A percentile compares a stretch with the other conserved stretches of the same genome.
phyloP scores from a whole-genome alignment of 371 early-diverging fungal species.

The Mucor piriformis region DNA sequence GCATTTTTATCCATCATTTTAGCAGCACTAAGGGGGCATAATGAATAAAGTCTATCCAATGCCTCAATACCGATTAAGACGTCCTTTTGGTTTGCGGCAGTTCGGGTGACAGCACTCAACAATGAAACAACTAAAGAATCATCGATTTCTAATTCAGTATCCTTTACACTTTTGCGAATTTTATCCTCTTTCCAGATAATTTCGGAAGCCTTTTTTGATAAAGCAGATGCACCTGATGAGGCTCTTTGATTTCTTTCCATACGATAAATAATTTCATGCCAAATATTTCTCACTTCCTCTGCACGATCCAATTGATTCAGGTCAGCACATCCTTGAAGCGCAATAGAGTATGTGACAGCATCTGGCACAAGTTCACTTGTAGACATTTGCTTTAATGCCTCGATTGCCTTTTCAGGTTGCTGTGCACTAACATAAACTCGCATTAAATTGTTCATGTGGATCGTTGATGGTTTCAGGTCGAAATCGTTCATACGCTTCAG shows the following conservation, averaged over 20 bases:
- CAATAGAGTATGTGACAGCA: constrained; percentile 28
- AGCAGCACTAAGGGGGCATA: constrained; percentile 23
- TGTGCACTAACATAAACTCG: constrained; percentile 24
- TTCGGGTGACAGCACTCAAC: constrained; percentile 26
- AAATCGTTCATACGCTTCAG: constrained; percentile 26
- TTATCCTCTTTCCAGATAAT: constrained; percentile 8
- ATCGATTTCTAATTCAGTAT: constrained; percentile 23
- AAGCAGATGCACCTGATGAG: not conserved
- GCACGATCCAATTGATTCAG: constrained; percentile 2
- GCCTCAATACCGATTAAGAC: constrained; percentile 20
- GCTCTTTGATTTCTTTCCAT: constrained; percentile 7
- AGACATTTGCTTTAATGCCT: constrained; percentile 11
- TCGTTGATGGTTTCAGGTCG: constrained; percentile 19
- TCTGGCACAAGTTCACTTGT: constrained; percentile 19
- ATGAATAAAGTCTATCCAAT: constrained; percentile 29
- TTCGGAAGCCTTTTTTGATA: constrained; percentile 21
- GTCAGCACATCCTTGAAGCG: constrained; percentile 18
- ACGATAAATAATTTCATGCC: constrained; percentile 23
- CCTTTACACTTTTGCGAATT: not conserved
- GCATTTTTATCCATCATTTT: constrained; percentile 12
- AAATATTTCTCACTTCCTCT: constrained; percentile 16
- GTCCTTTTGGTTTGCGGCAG: constrained; percentile 22
- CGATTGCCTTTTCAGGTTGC: constrained; percentile 14
- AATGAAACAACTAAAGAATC: constrained; percentile 24
- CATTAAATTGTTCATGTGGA: constrained; percentile 38